phyloP scores from a whole-genome alignment of 2,329 filamentous ascomycete species.

The Clarireedia paspali region DNA sequence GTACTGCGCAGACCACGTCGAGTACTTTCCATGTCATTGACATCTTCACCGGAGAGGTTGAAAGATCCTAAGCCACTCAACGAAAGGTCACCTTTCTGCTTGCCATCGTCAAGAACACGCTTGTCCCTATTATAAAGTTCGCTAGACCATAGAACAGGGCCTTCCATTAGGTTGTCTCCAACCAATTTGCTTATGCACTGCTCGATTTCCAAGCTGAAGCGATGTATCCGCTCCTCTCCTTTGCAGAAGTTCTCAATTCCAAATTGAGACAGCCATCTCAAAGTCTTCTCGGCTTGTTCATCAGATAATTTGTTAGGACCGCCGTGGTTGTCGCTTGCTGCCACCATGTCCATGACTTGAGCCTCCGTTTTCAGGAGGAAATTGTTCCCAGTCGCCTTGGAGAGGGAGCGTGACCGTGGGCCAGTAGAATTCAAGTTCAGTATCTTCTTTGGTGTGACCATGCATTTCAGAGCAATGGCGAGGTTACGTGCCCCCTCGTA shows the following conservation, averaged over 20 bases:
- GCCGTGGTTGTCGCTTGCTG: constrained; percentile 73
- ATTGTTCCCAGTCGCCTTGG: constrained; percentile 26
- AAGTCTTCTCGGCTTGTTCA: constrained; percentile 81
- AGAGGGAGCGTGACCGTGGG: constrained; percentile 32
- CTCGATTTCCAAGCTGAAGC: constrained; percentile 85
- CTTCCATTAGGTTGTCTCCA: constrained; percentile 74
- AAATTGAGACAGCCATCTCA: constrained; percentile 72
- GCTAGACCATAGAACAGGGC: constrained; percentile 86
- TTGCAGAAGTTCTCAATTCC: constrained; percentile 89
- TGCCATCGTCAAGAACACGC: constrained; percentile 39
- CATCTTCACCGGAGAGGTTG: constrained; percentile 39
- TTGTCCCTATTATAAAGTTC: constrained; percentile 79
- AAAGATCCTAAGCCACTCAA: constrained; percentile 39
- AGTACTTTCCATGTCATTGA: constrained; percentile 20
- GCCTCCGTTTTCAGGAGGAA: constrained; percentile 76
- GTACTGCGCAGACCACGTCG: constrained; percentile 32
- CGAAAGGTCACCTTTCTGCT: constrained; percentile 41
- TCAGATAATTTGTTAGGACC: constrained; percentile 95
- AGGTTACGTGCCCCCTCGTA: constrained; percentile 86
- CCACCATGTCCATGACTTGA: constrained; percentile 80
- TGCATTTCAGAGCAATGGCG: constrained; percentile 79
- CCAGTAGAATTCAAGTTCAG: constrained; percentile 24
- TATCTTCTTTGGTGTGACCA: constrained; percentile 58
- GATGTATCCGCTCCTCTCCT: constrained; percentile 89
- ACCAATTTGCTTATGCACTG: constrained; percentile 79